Percentiles rank a stretch among this genome's conserved stretches.
Conservation (phyloP, 73 alveolate species). For the Tetrahymena thermophila region DNA sequence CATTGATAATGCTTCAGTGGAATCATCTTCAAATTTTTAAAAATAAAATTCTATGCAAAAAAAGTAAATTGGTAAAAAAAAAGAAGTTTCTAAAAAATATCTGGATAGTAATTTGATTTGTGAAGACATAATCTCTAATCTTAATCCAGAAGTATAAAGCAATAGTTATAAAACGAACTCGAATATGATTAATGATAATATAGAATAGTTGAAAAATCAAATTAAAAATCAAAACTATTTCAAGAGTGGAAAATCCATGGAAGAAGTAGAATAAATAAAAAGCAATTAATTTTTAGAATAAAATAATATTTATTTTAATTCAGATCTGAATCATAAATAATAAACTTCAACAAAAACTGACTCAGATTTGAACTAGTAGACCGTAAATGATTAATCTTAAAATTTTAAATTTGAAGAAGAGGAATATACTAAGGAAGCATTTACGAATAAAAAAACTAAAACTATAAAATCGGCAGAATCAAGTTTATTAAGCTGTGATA, state of each 20-base stretch:
- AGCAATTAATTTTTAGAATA: background rate
- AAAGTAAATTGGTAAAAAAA: background rate
- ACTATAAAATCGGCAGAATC: background rate
- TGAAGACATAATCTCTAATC: background rate
- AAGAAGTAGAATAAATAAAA: background rate
- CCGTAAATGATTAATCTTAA: background rate
- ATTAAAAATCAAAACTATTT: background rate
- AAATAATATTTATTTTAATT: no score
- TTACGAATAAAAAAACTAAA: no score
- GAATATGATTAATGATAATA: background rate
- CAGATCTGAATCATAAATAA: background rate
- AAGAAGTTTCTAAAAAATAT: background rate
- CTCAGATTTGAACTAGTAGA: background rate
- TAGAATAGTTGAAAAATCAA: background rate
- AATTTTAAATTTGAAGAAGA: background rate
- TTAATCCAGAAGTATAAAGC: background rate
- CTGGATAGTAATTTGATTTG: background rate
- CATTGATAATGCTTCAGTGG: background rate
- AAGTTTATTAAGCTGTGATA: background rate
- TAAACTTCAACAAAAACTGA: background rate
- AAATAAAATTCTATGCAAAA: background rate
- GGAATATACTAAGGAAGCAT: background rate
- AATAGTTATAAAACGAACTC: background rate
- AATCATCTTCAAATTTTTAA: background rate
- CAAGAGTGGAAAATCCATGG: background rate